These are phyloP conservation scores for Umbelopsis ramanniana DNA, from an alignment of 192 early-diverging fungal genomes.

Conservation along the genomic window DNA sequence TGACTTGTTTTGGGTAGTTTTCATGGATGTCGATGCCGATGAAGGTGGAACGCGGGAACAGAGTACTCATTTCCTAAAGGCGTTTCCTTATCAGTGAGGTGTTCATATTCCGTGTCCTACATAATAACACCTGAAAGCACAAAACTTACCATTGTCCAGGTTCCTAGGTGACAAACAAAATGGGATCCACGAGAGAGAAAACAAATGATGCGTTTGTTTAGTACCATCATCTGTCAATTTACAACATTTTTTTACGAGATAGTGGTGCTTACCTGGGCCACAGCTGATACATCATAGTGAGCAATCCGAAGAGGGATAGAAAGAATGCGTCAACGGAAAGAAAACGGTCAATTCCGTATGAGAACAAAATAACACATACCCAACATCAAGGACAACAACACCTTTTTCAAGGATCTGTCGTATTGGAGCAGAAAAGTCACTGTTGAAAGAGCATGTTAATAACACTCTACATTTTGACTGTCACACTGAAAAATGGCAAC, in stretches of 20 bases:
- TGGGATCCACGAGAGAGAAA: neutral
- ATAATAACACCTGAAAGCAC: neutral
- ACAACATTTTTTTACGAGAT: neutral
- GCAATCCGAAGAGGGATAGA: neutral
- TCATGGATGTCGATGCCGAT: constrained; percentile 35
- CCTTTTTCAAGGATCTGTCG: constrained; percentile 29
- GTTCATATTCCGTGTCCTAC: neutral
- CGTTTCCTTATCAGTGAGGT: neutral
- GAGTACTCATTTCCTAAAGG: constrained; percentile 33
- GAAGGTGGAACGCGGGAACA: constrained; percentile 39
- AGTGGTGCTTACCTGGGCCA: constrained; percentile 5
- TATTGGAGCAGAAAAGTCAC: constrained; percentile 31
- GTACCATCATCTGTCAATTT: neutral
- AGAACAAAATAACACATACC: neutral
- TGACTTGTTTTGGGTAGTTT: constrained; percentile 34
- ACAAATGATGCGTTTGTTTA: neutral
- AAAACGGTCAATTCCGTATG: neutral
- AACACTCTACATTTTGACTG: neutral
- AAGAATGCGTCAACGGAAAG: neutral
- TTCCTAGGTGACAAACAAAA: constrained; percentile 29
- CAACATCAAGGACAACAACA: constrained; percentile 33
- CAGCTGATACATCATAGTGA: neutral
- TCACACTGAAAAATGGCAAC: neutral
- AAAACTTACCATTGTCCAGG: constrained; percentile 37
- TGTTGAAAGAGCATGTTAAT: neutral